A percentile compares a stretch with the other conserved stretches of the same genome.
Conservation (phyloP, 2,329 filamentous ascomycete species). For the Xylariaceae sp. region DNA sequence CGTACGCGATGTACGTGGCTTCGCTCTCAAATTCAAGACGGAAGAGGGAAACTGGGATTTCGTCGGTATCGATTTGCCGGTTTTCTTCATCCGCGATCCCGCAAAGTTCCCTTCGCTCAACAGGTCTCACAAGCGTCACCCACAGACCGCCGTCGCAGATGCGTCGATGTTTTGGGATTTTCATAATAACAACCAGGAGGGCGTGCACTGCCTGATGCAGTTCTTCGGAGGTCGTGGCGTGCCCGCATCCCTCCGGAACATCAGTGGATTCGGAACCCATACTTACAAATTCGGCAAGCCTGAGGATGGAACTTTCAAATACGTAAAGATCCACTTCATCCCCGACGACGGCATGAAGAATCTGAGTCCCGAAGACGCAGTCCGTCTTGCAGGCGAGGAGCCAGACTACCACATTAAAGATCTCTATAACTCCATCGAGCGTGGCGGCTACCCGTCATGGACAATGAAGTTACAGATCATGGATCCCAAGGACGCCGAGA, state of each 20-base stretch:
- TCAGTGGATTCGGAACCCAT: conserved; percentile 73
- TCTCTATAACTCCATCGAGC: conserved; percentile 67
- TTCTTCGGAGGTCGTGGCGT: conserved; percentile 71
- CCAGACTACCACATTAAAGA: conserved; percentile 69
- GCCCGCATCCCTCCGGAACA: conserved; percentile 68
- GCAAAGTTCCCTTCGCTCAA: conserved; percentile 77
- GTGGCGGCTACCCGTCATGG: conserved; percentile 69
- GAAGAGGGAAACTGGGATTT: conserved; percentile 76
- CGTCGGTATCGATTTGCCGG: conserved; percentile 74
- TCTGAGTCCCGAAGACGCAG: conserved; percentile 63
- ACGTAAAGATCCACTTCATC: conserved; percentile 69
- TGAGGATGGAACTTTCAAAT: conserved; percentile 66
- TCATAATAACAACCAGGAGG: conserved; percentile 66
- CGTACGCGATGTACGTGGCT: conserved; percentile 69
- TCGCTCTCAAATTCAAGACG: conserved; percentile 75
- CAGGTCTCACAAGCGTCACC: conserved; percentile 75
- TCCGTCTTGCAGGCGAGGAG: conserved; percentile 52
- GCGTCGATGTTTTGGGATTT: conserved; percentile 71
- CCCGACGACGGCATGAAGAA: conserved; percentile 67
- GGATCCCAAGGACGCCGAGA: conserved; percentile 51
- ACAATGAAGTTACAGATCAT: conserved; percentile 69
- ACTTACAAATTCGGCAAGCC: conserved; percentile 71
- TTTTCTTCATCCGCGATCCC: conserved; percentile 76
- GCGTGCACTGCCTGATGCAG: conserved; percentile 68
- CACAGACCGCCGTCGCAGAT: conserved; percentile 66